These are phyloP conservation scores for Phytophthora kernoviae DNA, from an alignment of 352 stramenopile genomes.

Conservation along the genomic window DNA sequence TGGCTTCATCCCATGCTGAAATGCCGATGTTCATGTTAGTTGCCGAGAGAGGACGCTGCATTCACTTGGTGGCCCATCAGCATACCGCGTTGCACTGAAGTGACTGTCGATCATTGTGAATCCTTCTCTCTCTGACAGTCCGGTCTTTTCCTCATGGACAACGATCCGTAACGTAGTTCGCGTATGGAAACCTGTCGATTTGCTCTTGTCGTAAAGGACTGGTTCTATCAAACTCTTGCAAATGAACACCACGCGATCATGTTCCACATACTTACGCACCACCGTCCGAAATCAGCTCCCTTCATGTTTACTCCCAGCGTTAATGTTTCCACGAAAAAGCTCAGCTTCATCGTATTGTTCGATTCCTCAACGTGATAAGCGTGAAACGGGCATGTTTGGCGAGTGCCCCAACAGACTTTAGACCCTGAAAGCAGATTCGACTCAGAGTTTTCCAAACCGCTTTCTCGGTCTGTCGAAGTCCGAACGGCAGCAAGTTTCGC, in stretches of 20 bases:
- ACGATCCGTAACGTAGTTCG: slow-evolving; percentile 25
- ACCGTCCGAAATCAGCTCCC: slow-evolving; percentile 15
- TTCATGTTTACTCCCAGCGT: not conserved
- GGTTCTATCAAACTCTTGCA: slow-evolving; percentile 24
- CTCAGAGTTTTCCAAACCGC: slow-evolving; percentile 13
- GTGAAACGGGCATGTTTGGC: not conserved
- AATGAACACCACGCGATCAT: slow-evolving; percentile 23
- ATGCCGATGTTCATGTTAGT: slow-evolving; percentile 15
- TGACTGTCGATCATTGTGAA: slow-evolving; percentile 19
- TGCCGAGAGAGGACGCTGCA: not conserved
- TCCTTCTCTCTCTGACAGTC: not conserved
- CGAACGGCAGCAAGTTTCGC: slow-evolving; percentile 29
- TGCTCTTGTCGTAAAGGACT: not conserved
- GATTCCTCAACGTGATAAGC: slow-evolving; percentile 10
- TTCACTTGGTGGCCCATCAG: not conserved
- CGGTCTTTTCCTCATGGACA: not conserved
- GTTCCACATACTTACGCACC: slow-evolving; percentile 26
- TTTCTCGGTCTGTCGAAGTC: slow-evolving; percentile 2
- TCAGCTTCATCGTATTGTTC: slow-evolving; percentile 9
- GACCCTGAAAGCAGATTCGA: not conserved
- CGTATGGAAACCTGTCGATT: slow-evolving; percentile 2
- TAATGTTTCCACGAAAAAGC: not conserved
- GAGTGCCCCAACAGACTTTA: not conserved
- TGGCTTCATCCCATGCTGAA: slow-evolving; percentile 22
- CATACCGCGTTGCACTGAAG: slow-evolving; percentile 18